These are phyloP conservation scores for Atkinsonella texensis DNA, from an alignment of 2,329 filamentous ascomycete genomes.

Conservation along the genomic window DNA sequence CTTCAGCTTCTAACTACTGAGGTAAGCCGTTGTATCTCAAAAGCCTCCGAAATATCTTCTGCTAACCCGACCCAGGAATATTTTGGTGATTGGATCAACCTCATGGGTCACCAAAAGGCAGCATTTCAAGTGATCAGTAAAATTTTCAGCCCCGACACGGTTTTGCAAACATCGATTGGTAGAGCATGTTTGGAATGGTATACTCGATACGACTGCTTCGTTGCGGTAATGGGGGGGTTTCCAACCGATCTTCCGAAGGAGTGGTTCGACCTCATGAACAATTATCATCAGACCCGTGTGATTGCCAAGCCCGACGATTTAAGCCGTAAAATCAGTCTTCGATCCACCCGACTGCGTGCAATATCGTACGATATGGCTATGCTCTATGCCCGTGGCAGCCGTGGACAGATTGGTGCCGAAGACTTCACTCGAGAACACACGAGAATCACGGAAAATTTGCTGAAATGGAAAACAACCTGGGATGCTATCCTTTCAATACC, in stretches of 20 bases:
- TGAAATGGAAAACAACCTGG: constrained; percentile 42
- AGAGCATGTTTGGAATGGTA: constrained; percentile 82
- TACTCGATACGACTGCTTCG: constrained; percentile 73
- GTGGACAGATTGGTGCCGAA: constrained; percentile 50
- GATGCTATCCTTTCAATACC: constrained; percentile 50
- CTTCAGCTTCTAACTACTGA: constrained; percentile 89
- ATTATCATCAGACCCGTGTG: constrained; percentile 50
- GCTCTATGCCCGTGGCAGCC: constrained; percentile 58
- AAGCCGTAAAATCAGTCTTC: constrained; percentile 53
- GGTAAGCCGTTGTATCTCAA: constrained; percentile 36
- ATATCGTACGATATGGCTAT: constrained; percentile 72
- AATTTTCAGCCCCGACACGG: constrained; percentile 64
- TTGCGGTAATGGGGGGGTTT: constrained; percentile 70
- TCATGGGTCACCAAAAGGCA: constrained; percentile 85
- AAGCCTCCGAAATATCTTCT: neutral
- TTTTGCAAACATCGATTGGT: constrained; percentile 57
- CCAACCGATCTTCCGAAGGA: constrained; percentile 60
- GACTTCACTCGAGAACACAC: constrained; percentile 53
- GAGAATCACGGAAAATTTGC: constrained; percentile 34
- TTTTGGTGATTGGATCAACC: constrained; percentile 87
- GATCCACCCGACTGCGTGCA: constrained; percentile 53
- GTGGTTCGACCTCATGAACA: constrained; percentile 60
- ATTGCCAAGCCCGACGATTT: constrained; percentile 49
- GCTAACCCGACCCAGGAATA: constrained; percentile 56
- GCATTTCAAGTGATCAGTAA: constrained; percentile 70